These are phyloP conservation scores for Fusarium sarcochroum DNA, from an alignment of 2,329 filamentous ascomycete genomes.

Conservation along the genomic window DNA sequence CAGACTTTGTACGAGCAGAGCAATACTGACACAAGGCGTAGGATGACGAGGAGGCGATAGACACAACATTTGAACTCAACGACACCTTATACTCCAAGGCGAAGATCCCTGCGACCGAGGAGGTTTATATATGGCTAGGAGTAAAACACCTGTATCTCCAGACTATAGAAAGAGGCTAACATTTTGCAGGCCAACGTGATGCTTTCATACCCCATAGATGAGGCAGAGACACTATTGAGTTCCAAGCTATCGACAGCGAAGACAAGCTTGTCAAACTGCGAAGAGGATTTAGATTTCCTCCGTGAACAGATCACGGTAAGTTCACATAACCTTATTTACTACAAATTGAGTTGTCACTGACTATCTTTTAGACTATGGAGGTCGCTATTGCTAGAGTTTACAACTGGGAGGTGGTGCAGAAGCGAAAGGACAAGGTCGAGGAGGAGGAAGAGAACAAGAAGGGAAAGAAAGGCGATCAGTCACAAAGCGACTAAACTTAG, in stretches of 20 bases:
- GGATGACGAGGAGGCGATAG: conserved; percentile 77
- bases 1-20: background rate
- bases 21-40: conserved; percentile 47
- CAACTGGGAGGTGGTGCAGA: conserved; percentile 98
- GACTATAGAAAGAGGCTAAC: conserved; percentile 43
- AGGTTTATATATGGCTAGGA: conserved; percentile 98
- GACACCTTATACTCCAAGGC: conserved; percentile 96
- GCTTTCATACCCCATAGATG: conserved; percentile 91
- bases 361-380: conserved; percentile 82
- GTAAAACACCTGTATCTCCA: conserved; percentile 59
- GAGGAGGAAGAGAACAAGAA: conserved; percentile 64
- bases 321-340: conserved; percentile 25
- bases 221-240: conserved; percentile 83
- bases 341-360: conserved; percentile 4
- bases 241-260: conserved; percentile 86
- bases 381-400: conserved; percentile 98
- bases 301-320: conserved; percentile 95
- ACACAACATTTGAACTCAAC: conserved; percentile 96
- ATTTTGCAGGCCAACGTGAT: conserved; percentile 87
- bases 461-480: conserved; percentile 56
- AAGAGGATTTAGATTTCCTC: conserved; percentile 96
- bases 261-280: conserved; percentile 85
- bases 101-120: conserved; percentile 82
- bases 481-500: conserved; percentile 43
- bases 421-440: conserved; percentile 87